A percentile compares a stretch with the other conserved stretches of the same genome.
phyloP scores from a whole-genome alignment of 192 early-diverging fungal genomes.

The Backusella mclennaniae region DNA sequence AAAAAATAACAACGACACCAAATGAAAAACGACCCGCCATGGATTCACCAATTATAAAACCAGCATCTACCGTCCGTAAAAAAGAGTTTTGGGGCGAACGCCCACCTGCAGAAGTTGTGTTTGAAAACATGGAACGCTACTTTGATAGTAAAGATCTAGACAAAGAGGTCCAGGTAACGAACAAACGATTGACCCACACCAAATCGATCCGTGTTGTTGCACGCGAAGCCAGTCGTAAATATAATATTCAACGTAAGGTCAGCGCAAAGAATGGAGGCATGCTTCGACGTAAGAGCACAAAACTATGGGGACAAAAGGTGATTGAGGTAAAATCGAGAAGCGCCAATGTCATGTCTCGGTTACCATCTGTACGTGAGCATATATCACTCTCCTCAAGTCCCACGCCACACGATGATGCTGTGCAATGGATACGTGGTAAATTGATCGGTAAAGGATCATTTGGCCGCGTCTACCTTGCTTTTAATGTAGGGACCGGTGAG shows the following conservation, averaged over 20 bases:
- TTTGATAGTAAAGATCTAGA: conserved; percentile 81
- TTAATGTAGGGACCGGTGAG: conserved; percentile 74
- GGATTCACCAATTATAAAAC: background rate
- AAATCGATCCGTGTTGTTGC: conserved; percentile 56
- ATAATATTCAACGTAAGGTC: conserved; percentile 1
- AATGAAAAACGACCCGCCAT: background rate
- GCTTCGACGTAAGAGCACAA: conserved; percentile 50
- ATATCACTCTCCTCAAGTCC: conserved; percentile 29
- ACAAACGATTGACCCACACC: conserved; percentile 27
- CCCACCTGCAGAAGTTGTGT: conserved; percentile 69
- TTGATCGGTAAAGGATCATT: conserved; percentile 88
- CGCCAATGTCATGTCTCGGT: conserved; percentile 9
- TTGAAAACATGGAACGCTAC: conserved; percentile 69
- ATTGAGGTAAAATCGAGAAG: conserved; percentile 44
- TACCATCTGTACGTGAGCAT: conserved; percentile 29
- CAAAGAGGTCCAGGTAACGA: conserved; percentile 52
- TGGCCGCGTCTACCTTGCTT: conserved; percentile 76
- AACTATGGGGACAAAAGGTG: conserved; percentile 50
- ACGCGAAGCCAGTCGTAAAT: conserved; percentile 42
- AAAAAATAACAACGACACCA: background rate
- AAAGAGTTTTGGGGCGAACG: conserved; percentile 59
- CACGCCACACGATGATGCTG: conserved; percentile 19
- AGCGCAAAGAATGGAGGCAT: conserved; percentile 24
- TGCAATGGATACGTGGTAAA: conserved; percentile 78
- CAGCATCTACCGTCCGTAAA: background rate